Conservation (phyloP, 208 protist genomes). For the Blastocrithidia nonstop region DNA sequence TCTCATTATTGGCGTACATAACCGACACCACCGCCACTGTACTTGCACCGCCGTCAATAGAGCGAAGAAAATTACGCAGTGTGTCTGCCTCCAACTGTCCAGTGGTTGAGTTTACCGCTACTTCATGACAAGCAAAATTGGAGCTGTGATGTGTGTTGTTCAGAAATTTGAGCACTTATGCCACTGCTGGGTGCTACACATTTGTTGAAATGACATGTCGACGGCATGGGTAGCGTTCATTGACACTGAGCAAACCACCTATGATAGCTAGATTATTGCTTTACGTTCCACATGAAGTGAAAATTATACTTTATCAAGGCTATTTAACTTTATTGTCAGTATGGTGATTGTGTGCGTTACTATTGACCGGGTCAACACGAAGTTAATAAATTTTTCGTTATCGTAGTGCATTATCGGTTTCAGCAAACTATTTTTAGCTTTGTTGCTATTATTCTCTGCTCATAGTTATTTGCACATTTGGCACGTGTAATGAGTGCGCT, state of each 20-base stretch:
- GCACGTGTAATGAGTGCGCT: slow-evolving; percentile 21
- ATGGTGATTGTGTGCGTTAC: too few relatives aligned
- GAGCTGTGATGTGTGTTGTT: not conserved
- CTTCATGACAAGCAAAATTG: slow-evolving; percentile 8
- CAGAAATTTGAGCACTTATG: slow-evolving; percentile 55
- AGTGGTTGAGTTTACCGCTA: slow-evolving; percentile 22
- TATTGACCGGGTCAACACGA: too few relatives aligned
- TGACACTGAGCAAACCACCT: slow-evolving; percentile 22
- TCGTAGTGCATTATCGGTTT: too few relatives aligned
- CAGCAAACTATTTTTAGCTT: too few relatives aligned
- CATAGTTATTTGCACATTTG: slow-evolving; percentile 12
- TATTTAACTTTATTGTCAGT: too few relatives aligned
- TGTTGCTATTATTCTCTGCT: too few relatives aligned
- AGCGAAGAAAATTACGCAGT: slow-evolving; percentile 15
- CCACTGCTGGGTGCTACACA: slow-evolving; percentile 78
- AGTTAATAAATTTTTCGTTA: too few relatives aligned
- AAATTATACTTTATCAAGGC: slow-evolving; percentile 73
- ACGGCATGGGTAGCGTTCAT: slow-evolving; percentile 9
- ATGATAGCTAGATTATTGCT: slow-evolving; percentile 88
- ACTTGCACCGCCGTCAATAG: slow-evolving; percentile 18
- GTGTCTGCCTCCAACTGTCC: slow-evolving; percentile 16
- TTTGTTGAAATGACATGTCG: slow-evolving; percentile 52
- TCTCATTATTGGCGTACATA: slow-evolving; percentile 95
- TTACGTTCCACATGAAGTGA: slow-evolving; percentile 90
- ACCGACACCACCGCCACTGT: slow-evolving; percentile 74